Base-by-base conservation (phyloP, 2,329 filamentous ascomycete genomes). In the Stylonectria norvegica region DNA sequence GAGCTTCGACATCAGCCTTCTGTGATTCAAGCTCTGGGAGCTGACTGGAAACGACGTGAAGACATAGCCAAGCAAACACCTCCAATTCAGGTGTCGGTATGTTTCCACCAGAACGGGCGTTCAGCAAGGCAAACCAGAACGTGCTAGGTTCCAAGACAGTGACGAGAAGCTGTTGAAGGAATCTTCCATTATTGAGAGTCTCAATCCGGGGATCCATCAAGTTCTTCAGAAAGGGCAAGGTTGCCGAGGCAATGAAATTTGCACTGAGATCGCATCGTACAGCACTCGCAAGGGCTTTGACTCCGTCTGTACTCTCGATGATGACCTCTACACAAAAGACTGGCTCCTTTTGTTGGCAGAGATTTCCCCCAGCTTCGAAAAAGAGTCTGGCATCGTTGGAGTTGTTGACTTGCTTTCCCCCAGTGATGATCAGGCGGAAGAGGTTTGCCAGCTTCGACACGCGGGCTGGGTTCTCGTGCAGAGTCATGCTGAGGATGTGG, bases 101-200 rank as follows among this genome's bases (percentile, higher is more conserved):
- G 2, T 47, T 42, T 6, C 55, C 47, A 2, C 22, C 41, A 4
- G 51, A 36, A 30, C 63, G 63, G 2, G 57, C 46, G 1, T 60
- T 43, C 14, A 74, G 28, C 2, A 79, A 51, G 0, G 67, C 64
- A 12, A 67, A 65, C 79, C 79, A 83, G 10, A 81, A 64, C 0
- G 72, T 73, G 0, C 71, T 69, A 0, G 79, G 79, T 2, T 76
- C 61, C 2, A 75, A 57, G 3, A 82, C 61, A 1, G 62, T 59
- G 0, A 81, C 53, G 3, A 81, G 34, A 11, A 58, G 17, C 1
- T 54, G 45, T 0, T 39, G 40, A 8, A 58, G 47, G 2, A 58
- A 58, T 4, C 17, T 36, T 0, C 55, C 53, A 20, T 52, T 39
- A 5, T 43, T 57, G 4, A 58, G 38, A 2, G 49, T 23, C n/a